phyloP scores from a whole-genome alignment of 768 basidiomycete species.

The Paxillus ammoniavirescens region DNA sequence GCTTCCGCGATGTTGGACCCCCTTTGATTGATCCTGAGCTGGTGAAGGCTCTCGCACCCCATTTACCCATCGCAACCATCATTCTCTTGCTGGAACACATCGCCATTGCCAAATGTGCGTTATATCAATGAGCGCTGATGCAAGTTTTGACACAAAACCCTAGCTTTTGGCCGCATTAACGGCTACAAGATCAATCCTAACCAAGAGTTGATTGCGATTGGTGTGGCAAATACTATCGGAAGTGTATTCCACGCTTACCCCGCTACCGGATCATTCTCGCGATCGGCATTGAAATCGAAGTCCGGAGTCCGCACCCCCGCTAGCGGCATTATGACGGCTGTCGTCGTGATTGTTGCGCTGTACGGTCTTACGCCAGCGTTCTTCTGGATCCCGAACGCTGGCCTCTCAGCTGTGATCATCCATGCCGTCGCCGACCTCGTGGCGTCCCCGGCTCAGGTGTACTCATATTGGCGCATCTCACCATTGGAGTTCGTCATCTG shows the following conservation, averaged over 20 bases:
- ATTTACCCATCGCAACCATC: constrained; percentile 84
- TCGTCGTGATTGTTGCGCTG: constrained; percentile 89
- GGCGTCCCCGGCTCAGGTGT: constrained; percentile 77
- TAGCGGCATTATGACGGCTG: constrained; percentile 79
- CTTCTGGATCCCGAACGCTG: constrained; percentile 83
- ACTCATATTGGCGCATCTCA: constrained; percentile 89
- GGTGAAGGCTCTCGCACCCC: constrained; percentile 63
- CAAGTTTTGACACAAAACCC: constrained; percentile 9
- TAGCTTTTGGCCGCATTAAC: constrained; percentile 93
- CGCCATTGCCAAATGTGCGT: constrained; percentile 88
- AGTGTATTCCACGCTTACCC: constrained; percentile 91
- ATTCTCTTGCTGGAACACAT: constrained; percentile 94
- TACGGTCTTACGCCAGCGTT: constrained; percentile 94
- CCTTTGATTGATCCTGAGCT: constrained; percentile 50
- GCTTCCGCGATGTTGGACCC: constrained; percentile 59
- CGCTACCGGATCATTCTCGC: constrained; percentile 97
- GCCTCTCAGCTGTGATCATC: constrained; percentile 91
- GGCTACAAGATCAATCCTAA: constrained; percentile 92
- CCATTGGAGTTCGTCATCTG: constrained; percentile 93
- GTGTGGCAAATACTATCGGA: constrained; percentile 92
- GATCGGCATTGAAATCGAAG: constrained; percentile 94
- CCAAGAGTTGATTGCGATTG: constrained; percentile 95
- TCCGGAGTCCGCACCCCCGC: constrained; percentile 96
- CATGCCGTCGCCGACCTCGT: constrained; percentile 90
- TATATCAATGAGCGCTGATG: background rate